Percentiles rank a stretch among this genome's conserved stretches.
phyloP scores from a whole-genome alignment of 2,329 filamentous ascomycete species.

The Fusarium sp. region DNA sequence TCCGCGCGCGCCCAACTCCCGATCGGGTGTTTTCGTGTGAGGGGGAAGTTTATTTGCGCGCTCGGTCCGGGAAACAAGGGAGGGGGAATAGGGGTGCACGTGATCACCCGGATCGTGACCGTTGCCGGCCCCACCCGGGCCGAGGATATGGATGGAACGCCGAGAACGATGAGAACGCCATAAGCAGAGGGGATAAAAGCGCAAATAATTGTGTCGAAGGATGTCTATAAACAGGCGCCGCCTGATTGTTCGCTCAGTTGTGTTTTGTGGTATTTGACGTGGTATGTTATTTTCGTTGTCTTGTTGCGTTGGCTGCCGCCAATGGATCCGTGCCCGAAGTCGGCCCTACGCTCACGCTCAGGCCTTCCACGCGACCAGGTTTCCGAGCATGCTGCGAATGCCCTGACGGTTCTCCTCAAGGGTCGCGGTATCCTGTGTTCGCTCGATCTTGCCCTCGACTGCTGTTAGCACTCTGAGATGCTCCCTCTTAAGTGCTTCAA shows the following conservation, averaged over 20 bases:
- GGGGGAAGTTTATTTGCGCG: neutral
- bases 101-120: constrained; percentile 38
- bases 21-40: constrained; percentile 28
- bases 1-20: neutral
- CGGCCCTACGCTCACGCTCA: constrained; percentile 37
- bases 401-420: constrained; percentile 36
- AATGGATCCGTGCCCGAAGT: constrained; percentile 31
- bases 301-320: constrained; percentile 15
- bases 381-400: constrained; percentile 31
- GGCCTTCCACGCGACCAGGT: constrained; percentile 40
- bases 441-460: constrained; percentile 28
- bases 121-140: constrained; percentile 35
- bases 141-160: constrained; percentile 35
- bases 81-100: constrained; percentile 25
- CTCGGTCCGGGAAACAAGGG: neutral
- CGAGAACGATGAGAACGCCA: constrained; percentile 35
- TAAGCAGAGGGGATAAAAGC: constrained; percentile 10
- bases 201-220: constrained; percentile 8
- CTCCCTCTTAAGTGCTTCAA: constrained; percentile 54
- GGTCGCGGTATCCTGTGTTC: constrained; percentile 21
- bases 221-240: neutral
- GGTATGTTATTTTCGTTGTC: constrained; percentile 3
- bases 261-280: constrained; percentile 3
- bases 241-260: neutral
- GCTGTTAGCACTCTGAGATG: constrained; percentile 42